These are phyloP conservation scores for Juglanconis oblonga DNA, from an alignment of 2,329 filamentous ascomycete species.

Conservation along the genomic window DNA sequence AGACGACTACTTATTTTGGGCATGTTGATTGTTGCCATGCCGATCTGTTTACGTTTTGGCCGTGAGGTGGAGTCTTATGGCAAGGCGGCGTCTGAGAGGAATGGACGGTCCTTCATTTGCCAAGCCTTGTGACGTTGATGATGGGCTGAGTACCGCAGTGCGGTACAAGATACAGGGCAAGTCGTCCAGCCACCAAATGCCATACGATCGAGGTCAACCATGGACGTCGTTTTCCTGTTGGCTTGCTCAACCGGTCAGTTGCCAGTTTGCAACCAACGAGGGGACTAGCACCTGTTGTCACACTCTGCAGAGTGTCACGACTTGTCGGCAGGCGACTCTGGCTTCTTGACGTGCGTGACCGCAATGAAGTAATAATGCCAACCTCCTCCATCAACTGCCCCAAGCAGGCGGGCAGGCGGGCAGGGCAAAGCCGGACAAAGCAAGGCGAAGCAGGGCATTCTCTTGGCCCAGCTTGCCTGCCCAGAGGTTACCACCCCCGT, in stretches of 20 bases:
- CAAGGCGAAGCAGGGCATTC: background rate
- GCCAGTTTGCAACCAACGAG: background rate
- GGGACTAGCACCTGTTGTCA: background rate
- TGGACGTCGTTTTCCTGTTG: too few species aligned
- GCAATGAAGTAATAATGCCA: background rate
- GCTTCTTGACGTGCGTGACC: background rate
- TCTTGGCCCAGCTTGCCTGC: background rate
- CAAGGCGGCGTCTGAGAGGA: background rate
- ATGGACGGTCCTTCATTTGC: background rate
- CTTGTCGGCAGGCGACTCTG: background rate
- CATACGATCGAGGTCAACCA: too few species aligned
- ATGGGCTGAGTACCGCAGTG: background rate
- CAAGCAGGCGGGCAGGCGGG: too few species aligned
- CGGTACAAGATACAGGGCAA: background rate
- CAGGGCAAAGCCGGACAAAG: background rate
- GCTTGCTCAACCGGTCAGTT: too few species aligned
- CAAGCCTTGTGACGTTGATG: background rate
- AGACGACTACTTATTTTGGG: background rate
- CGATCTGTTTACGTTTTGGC: background rate
- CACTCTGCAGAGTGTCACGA: background rate
- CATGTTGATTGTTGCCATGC: background rate
- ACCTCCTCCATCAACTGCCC: background rate
- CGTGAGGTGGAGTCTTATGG: background rate
- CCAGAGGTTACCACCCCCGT: background rate
- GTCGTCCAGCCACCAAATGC: too few species aligned